A percentile compares a stretch with the other conserved stretches of the same genome.
Conservation (phyloP, 176 grass and related monocot species). For the Cenchrus purpureus region DNA sequence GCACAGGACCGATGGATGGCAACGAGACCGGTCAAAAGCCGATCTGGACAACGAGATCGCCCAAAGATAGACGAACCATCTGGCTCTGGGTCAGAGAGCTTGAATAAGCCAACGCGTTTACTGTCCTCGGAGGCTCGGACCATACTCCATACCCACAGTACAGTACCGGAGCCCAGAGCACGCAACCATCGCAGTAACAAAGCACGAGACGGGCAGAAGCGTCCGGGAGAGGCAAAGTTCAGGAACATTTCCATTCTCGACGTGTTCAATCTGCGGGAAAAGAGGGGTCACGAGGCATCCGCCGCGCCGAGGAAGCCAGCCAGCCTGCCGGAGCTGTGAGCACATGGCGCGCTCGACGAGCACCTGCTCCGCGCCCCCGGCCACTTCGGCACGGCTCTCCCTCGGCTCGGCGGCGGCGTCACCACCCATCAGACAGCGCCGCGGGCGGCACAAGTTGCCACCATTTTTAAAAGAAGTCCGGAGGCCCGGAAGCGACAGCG, state of each 20-base stretch:
- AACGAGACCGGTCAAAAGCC: background rate
- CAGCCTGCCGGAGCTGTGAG: background rate
- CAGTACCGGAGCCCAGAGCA: background rate
- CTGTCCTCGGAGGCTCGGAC: background rate
- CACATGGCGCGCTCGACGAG: constrained; percentile 44
- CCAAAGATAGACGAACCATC: background rate
- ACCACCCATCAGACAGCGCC: background rate
- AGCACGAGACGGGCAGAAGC: background rate
- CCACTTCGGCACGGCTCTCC: background rate
- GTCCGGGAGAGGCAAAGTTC: background rate
- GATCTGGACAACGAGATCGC: background rate
- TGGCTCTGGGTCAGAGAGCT: background rate
- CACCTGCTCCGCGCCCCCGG: background rate
- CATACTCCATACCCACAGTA: no score
- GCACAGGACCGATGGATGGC: background rate
- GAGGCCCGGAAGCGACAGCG: constrained; percentile 28
- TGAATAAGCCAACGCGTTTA: constrained; percentile 17
- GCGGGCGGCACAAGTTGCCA: background rate
- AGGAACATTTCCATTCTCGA: background rate
- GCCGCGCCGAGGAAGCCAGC: background rate
- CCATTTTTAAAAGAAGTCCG: background rate
- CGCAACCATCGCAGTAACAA: background rate
- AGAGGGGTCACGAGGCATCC: background rate
- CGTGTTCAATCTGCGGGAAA: background rate
- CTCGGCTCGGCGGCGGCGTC: background rate